A percentile compares a stretch with the other conserved stretches of the same genome.
Conservation (phyloP, 805 yeast genomes). For the Kuraishia molischiana region DNA sequence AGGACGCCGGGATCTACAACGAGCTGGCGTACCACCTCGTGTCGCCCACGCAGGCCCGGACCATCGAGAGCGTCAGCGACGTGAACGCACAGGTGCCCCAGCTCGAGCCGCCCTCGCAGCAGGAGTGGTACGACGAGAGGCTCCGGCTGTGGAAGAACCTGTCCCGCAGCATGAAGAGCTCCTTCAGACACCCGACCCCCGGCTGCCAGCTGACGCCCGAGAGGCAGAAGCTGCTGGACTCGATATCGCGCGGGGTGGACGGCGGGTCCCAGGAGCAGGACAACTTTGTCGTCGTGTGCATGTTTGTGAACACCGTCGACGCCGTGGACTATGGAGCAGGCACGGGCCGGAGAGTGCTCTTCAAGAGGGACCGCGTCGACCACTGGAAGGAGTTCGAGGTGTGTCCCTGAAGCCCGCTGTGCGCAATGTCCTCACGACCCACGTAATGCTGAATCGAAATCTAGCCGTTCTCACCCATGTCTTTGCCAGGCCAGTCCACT, state of each 20-base stretch:
- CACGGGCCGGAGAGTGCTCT: constrained; percentile 39
- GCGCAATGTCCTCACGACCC: too few species aligned
- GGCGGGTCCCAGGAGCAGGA: constrained; percentile 57
- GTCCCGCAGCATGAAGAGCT: constrained; percentile 49
- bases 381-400: constrained; percentile 74
- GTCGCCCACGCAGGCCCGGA: constrained; percentile 11
- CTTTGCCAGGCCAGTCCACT: too few species aligned
- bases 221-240: constrained; percentile 49
- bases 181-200: constrained; percentile 69
- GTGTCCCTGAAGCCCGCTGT: constrained; percentile 50
- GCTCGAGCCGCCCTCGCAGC: constrained; percentile 34
- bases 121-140: constrained; percentile 64
- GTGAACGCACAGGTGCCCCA: not conserved
- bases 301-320: constrained; percentile 67
- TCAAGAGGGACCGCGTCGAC: constrained; percentile 42
- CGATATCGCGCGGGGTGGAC: constrained; percentile 75
- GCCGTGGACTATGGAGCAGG: constrained; percentile 49
- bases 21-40: constrained; percentile 11
- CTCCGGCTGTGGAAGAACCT: constrained; percentile 52
- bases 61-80: constrained; percentile 3
- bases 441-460: too few species aligned
- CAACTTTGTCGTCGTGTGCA: constrained; percentile 59
- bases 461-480: too few species aligned
- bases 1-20: constrained; percentile 5
- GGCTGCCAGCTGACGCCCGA: constrained; percentile 48